phyloP scores from a whole-genome alignment of 805 yeast species.

The Nakazawaea pomicola region DNA sequence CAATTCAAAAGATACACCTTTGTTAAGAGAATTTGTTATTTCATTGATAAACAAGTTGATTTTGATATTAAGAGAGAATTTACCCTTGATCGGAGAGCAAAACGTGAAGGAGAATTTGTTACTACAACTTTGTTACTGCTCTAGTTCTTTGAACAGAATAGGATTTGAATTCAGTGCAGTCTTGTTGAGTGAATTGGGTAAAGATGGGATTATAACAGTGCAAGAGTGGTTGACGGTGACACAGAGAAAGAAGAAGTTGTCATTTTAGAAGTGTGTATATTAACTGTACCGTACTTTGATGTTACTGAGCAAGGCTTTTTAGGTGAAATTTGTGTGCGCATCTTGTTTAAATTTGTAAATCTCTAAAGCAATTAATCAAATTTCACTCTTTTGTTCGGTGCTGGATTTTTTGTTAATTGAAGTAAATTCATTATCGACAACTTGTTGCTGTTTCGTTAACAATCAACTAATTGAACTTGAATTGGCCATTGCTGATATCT shows the following conservation, averaged over 20 bases:
- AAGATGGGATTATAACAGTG: constrained; percentile 25
- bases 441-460: too few species aligned
- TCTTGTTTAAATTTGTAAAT: too few species aligned
- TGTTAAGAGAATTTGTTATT: constrained; percentile 30
- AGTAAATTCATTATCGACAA: too few species aligned
- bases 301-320: too few species aligned
- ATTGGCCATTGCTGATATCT: too few species aligned
- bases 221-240: constrained; percentile 38
- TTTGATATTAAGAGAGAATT: constrained; percentile 25
- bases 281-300: too few species aligned
- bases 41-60: constrained; percentile 28
- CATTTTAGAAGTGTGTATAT: too few species aligned
- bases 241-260: constrained; percentile 36
- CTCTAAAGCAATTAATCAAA: too few species aligned
- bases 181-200: constrained; percentile 35
- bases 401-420: too few species aligned
- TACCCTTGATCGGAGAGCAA: constrained; percentile 29
- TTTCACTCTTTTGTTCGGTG: too few species aligned
- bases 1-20: constrained; percentile 28
- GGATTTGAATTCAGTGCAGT: constrained; percentile 65
- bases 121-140: constrained; percentile 80
- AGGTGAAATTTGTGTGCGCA: too few species aligned
- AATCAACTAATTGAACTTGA: too few species aligned
- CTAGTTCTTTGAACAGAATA: constrained; percentile 74
- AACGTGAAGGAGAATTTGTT: constrained; percentile 60